A percentile compares a stretch with the other conserved stretches of the same genome.
Conservation (phyloP, 768 basidiomycete genomes). For the Mycena vulgaris region DNA sequence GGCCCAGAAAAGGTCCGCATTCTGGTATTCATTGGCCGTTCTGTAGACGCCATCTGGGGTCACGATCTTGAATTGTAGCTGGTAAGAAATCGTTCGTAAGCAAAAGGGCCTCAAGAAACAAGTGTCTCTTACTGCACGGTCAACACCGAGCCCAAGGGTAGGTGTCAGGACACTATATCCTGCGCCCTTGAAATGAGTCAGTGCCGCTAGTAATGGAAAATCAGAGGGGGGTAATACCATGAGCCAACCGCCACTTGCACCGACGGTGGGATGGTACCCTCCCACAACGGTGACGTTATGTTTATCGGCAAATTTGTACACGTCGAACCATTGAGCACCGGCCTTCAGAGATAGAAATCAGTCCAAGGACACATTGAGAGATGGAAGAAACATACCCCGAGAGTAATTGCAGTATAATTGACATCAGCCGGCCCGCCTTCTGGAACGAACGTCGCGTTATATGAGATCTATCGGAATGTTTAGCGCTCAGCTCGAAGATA, state of each 20-base stretch:
- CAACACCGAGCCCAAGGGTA: conserved; percentile 23
- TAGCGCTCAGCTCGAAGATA: conserved; percentile 14
- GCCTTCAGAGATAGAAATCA: conserved; percentile 14
- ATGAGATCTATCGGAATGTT: conserved; percentile 20
- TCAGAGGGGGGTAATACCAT: conserved; percentile 17
- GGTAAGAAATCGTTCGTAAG: conserved; percentile 33
- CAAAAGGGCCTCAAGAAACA: conserved; percentile 26
- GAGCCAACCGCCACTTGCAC: conserved; percentile 25
- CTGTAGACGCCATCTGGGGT: conserved; percentile 61
- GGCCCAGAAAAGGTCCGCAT: conserved; percentile 62
- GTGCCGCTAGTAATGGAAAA: background rate
- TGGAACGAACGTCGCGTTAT: conserved; percentile 18
- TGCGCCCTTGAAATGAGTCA: conserved; percentile 13
- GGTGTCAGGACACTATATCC: conserved; percentile 26
- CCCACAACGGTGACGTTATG: conserved; percentile 19
- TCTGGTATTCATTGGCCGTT: conserved; percentile 59
- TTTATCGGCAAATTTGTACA: conserved; percentile 26
- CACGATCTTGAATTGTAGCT: conserved; percentile 55
- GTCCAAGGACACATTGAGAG: conserved; percentile 3
- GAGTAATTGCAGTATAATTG: conserved; percentile 22
- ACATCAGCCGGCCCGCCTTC: conserved; percentile 24
- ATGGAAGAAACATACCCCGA: conserved; percentile 15
- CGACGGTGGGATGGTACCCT: conserved; percentile 16
- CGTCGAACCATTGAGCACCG: conserved; percentile 13
- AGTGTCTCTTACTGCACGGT: conserved; percentile 15